A percentile compares a stretch with the other conserved stretches of the same genome.
These are phyloP conservation scores for Pseudogymnoascus sp. DNA, from an alignment of 2,329 filamentous ascomycete genomes.

Conservation along the genomic window DNA sequence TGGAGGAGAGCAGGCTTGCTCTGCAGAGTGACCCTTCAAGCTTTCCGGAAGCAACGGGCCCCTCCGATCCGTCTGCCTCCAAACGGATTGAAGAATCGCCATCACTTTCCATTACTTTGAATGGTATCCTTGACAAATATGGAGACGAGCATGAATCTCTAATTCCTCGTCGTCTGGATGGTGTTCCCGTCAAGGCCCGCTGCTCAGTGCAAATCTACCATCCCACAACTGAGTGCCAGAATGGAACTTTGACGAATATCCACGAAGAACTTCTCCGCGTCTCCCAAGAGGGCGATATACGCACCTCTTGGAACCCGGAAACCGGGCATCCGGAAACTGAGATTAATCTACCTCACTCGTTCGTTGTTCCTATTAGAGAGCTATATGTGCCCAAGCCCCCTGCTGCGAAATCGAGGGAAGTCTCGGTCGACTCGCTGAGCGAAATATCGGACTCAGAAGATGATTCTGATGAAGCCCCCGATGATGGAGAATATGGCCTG, in stretches of 20 bases:
- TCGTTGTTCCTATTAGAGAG: not conserved
- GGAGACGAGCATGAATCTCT: not conserved
- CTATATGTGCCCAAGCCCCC: not conserved
- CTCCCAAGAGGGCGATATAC: not conserved
- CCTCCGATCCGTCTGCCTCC: not conserved
- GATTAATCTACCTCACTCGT: not conserved
- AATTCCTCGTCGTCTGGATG: not conserved
- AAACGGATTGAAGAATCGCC: not conserved
- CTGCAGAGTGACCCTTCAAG: not conserved
- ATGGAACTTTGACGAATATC: not conserved
- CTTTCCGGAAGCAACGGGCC: too few relatives aligned
- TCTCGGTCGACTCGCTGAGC: not conserved
- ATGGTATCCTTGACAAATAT: not conserved
- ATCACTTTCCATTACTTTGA: not conserved
- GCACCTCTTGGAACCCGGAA: not conserved
- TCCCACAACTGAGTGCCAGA: not conserved
- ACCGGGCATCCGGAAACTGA: not conserved
- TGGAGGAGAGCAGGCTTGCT: not conserved
- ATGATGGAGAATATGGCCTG: not conserved
- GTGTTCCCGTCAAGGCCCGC: not conserved
- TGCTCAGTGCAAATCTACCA: not conserved
- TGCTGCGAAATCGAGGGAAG: not conserved
- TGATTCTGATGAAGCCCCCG: not conserved
- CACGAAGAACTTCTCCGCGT: not conserved
- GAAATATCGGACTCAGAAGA: slow-evolving; percentile 1